Evolutionary conservation across 202 grass and related monocot genomes (phyloP).

Genomic region (Zoysia matrella): DNA sequence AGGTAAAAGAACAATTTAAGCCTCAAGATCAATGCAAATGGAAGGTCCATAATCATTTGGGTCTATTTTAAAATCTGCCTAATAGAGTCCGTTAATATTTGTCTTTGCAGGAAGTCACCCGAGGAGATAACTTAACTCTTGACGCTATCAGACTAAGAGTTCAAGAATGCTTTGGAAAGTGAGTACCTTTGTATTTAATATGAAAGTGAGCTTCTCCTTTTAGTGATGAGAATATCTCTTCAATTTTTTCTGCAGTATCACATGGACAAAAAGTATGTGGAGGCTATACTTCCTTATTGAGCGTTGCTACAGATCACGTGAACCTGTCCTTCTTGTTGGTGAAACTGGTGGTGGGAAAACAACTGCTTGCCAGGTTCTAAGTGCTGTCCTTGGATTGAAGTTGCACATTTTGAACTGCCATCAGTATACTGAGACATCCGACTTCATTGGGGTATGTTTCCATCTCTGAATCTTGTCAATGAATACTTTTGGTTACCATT

Average conservation of each 20-base stretch:
- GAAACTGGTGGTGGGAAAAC: constrained; percentile 98
- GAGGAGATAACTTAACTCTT: constrained; percentile 41
- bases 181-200: constrained; percentile 42
- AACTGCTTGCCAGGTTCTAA: constrained; percentile 94
- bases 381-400: constrained; percentile 65
- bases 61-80: no score
- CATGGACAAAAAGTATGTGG: constrained; percentile 97
- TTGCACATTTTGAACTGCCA: constrained; percentile 98
- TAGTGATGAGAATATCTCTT: constrained; percentile 34
- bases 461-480: constrained; percentile 50
- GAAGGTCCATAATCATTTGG: no score
- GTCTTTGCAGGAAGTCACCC: constrained; percentile 58
- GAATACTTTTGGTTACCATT: constrained; percentile 49
- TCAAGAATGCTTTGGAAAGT: constrained; percentile 76
- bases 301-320: constrained; percentile 81
- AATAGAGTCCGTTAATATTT: neutral
- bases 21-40: no score
- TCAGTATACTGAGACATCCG: constrained; percentile 96
- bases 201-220: constrained; percentile 6
- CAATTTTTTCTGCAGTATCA: constrained; percentile 64
- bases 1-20: no score
- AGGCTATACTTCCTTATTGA: constrained; percentile 90
- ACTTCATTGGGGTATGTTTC: constrained; percentile 90
- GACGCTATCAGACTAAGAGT: constrained; percentile 58
- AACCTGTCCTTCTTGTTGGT: constrained; percentile 97